These are phyloP conservation scores for Arachis stenosperma DNA, from an alignment of 306 rosid species.

Conservation along the genomic window DNA sequence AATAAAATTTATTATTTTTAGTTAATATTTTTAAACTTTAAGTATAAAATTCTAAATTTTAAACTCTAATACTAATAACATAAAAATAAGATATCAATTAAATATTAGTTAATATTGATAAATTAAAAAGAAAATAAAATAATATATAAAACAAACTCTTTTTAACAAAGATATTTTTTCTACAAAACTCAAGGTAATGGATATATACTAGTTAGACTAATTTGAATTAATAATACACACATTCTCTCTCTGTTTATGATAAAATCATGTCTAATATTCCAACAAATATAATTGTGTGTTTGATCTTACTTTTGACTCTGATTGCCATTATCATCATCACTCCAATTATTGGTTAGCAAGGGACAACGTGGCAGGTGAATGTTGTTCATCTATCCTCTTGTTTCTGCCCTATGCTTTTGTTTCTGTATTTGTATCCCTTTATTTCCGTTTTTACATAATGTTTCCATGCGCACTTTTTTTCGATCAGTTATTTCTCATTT, in stretches of 20 bases:
- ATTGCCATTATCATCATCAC: slow-evolving; percentile 36
- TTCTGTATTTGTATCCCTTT: slow-evolving; percentile 39
- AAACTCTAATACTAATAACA: too few species aligned
- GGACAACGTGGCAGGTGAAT: slow-evolving; percentile 47
- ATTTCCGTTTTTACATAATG: slow-evolving; percentile 46
- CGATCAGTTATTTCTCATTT: slow-evolving; percentile 46
- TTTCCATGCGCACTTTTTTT: slow-evolving; percentile 47
- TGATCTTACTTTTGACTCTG: slow-evolving; percentile 46
- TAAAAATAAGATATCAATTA: too few species aligned
- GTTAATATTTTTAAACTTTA: too few species aligned
- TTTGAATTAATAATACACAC: too few species aligned
- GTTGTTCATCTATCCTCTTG: slow-evolving; percentile 27
- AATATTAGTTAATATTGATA: too few species aligned
- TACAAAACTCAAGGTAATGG: too few species aligned
- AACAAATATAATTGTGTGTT: slow-evolving; percentile 37
- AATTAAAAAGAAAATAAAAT: too few species aligned
- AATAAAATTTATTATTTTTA: too few species aligned
- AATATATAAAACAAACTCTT: too few species aligned
- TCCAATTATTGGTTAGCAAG: slow-evolving; percentile 51
- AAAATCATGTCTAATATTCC: slow-evolving; percentile 17
- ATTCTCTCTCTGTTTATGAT: slow-evolving; percentile 18
- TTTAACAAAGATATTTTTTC: too few species aligned
- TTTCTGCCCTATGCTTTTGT: slow-evolving; percentile 42
- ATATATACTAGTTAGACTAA: too few species aligned
- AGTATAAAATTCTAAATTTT: too few species aligned